A percentile compares a stretch with the other conserved stretches of the same genome.
These are phyloP conservation scores for Parastagonospora nodorum DNA, from an alignment of 2,329 filamentous ascomycete species.

Conservation along the genomic window DNA sequence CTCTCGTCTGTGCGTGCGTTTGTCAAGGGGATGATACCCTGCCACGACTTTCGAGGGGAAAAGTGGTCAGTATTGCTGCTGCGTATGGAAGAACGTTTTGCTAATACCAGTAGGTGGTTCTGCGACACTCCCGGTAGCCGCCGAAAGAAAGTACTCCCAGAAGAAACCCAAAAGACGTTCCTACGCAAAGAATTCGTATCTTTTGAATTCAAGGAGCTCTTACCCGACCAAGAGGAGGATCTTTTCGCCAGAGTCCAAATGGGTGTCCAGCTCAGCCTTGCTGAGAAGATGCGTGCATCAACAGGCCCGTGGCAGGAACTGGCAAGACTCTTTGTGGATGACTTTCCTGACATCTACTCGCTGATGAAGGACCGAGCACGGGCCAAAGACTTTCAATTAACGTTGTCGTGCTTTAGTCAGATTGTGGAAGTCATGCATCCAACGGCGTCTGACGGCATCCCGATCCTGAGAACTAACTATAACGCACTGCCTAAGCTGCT, in stretches of 20 bases:
- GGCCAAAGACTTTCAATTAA: slow-evolving; percentile 41
- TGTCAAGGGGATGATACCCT: slow-evolving; percentile 52
- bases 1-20: slow-evolving; percentile 53
- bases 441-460: slow-evolving; percentile 25
- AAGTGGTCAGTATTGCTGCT: slow-evolving; percentile 48
- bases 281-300: slow-evolving; percentile 54
- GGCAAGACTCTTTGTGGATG: slow-evolving; percentile 49
- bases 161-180: slow-evolving; percentile 46
- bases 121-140: slow-evolving; percentile 10
- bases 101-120: slow-evolving; percentile 32
- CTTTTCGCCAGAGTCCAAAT: slow-evolving; percentile 56
- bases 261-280: slow-evolving; percentile 51
- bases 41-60: slow-evolving; percentile 47
- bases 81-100: neutral
- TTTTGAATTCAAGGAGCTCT: slow-evolving; percentile 51
- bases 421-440: slow-evolving; percentile 44
- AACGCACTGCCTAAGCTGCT: slow-evolving; percentile 30
- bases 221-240: slow-evolving; percentile 52
- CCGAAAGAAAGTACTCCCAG: slow-evolving; percentile 42
- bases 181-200: slow-evolving; percentile 48
- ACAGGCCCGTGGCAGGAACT: slow-evolving; percentile 54
- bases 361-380: slow-evolving; percentile 36
- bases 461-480: slow-evolving; percentile 28
- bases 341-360: slow-evolving; percentile 47
- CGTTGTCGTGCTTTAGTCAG: slow-evolving; percentile 43